Base-by-base conservation (phyloP, 345 rosid species). In the rapeseed (Brassica napus) region DNA sequence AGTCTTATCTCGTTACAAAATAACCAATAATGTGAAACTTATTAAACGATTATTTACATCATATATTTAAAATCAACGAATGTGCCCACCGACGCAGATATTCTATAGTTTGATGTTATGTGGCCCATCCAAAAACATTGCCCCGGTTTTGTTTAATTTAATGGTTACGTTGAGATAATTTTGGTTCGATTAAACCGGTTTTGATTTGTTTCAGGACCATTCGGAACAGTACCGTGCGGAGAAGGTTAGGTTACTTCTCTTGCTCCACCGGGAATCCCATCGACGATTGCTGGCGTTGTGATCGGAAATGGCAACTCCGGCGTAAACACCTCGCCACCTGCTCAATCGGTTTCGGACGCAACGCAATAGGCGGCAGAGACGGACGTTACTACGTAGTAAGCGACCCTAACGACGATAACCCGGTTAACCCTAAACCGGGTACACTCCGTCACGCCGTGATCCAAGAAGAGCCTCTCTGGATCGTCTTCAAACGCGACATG, bases 231-330 rank as follows among this genome's bases (percentile, higher is more conserved):
- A 91, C 97, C 9, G 90, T 75, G 14, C 74, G 93, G 76, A 83
- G 97, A 60, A 86, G 78, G 2, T 76, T 90, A 78, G 90, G 92
- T 0, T 89, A 75, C 15, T 86, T 89, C 76, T 89, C 92, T 0
- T 87, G 92, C 71, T 83, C 81, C 15, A 87, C 91, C 1, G 97
- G 95, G 42, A 92, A 92, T 62, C 90, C 94, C 4, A 88, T 92
- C n/a, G 97, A 92, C 63, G 95, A 92, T 71, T 90, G 97, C 54
- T 92, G 94, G 97, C 84, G 97, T 16, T 92, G 94, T 68, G 95
- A 92, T 72, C 83, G 79, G 30, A 77, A n/a, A 15, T 92, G 97
- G 97, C 68, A 85, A 42, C 47, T 69, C 14, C 84, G 76, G 24
- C 75, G 97, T 8, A 89, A 83, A 77, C 85, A 58, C 69, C 85